Evolutionary conservation across 495 filamentous ascomycete species (phyloP).

Genomic region (Bacidia gigantensis): DNA sequence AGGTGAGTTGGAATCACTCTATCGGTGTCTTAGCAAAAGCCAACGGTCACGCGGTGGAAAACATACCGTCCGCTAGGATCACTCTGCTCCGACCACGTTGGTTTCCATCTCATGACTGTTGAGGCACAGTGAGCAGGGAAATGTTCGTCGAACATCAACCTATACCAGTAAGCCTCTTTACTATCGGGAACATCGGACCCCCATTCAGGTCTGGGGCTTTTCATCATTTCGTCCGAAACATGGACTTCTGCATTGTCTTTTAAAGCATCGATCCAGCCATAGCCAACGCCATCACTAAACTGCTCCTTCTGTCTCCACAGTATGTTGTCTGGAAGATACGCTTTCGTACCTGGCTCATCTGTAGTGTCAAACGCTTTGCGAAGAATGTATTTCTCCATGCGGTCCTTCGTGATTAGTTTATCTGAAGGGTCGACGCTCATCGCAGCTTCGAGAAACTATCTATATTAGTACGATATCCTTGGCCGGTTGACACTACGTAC

Average conservation of each 20-base stretch:
- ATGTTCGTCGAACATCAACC: conserved; percentile 94
- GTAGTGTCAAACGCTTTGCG: conserved; percentile 92
- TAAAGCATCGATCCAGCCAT: conserved; percentile 95
- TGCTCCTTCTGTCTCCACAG: conserved; percentile 99
- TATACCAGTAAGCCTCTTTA: conserved; percentile 99
- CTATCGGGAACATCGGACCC: conserved; percentile 79
- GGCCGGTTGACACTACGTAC: conserved; percentile 23
- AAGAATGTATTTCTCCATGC: conserved; percentile 93
- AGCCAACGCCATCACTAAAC: conserved; percentile 95
- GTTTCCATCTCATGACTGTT: conserved; percentile 92
- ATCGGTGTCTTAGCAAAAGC: background rate
- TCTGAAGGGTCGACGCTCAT: conserved; percentile 90
- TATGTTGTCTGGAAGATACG: conserved; percentile 89
- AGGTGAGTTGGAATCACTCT: conserved; percentile 60
- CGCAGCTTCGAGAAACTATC: conserved; percentile 69
- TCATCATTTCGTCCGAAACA: conserved; percentile 92
- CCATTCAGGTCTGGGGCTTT: conserved; percentile 93
- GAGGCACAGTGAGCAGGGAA: conserved; percentile 84
- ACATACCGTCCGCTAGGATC: conserved; percentile 86
- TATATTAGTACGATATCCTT: conserved; percentile 1
- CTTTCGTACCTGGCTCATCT: conserved; percentile 59
- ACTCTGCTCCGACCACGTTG: conserved; percentile 92
- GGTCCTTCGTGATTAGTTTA: conserved; percentile 85
- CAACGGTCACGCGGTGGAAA: background rate
- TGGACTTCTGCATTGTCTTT: conserved; percentile 84